These are phyloP conservation scores for Jackrogersella multiformis DNA, from an alignment of 495 filamentous ascomycete species.

Conservation along the genomic window DNA sequence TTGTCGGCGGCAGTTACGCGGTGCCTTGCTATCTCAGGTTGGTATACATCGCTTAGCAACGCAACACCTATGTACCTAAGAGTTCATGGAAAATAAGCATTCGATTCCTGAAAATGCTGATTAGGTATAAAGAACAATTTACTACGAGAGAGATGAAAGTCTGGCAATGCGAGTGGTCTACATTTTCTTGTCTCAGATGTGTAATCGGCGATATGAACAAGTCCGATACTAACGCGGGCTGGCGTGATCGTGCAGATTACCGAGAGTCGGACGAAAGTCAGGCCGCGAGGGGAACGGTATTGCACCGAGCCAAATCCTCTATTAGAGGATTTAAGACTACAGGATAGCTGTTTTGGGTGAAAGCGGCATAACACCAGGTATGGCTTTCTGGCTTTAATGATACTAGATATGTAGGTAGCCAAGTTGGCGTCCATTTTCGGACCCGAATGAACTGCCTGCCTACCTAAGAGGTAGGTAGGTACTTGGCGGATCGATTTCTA, in stretches of 20 bases:
- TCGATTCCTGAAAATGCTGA: neutral
- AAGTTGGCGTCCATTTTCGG: too few species aligned
- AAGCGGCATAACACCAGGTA: too few species aligned
- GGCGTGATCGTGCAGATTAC: neutral
- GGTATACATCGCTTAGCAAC: neutral
- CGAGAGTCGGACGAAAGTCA: conserved; percentile 30
- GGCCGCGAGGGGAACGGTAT: conserved; percentile 18
- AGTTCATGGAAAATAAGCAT: conserved; percentile 1
- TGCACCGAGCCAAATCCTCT: conserved; percentile 19
- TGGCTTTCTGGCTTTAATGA: too few species aligned
- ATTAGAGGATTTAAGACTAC: neutral
- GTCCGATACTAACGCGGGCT: conserved; percentile 2
- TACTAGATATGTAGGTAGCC: too few species aligned
- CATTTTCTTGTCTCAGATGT: neutral
- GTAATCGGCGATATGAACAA: conserved; percentile 14
- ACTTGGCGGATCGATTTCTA: too few species aligned
- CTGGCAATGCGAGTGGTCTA: neutral
- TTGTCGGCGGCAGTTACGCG: neutral
- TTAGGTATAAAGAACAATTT: conserved; percentile 1
- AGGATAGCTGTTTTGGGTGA: too few species aligned
- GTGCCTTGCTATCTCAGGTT: conserved; percentile 1
- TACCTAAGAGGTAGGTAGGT: too few species aligned
- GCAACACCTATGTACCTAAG: neutral
- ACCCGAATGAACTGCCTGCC: too few species aligned
- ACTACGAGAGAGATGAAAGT: neutral